A percentile compares a stretch with the other conserved stretches of the same genome.
Conservation (phyloP, 169 alveolate species). For the Plasmodium coatneyi region DNA sequence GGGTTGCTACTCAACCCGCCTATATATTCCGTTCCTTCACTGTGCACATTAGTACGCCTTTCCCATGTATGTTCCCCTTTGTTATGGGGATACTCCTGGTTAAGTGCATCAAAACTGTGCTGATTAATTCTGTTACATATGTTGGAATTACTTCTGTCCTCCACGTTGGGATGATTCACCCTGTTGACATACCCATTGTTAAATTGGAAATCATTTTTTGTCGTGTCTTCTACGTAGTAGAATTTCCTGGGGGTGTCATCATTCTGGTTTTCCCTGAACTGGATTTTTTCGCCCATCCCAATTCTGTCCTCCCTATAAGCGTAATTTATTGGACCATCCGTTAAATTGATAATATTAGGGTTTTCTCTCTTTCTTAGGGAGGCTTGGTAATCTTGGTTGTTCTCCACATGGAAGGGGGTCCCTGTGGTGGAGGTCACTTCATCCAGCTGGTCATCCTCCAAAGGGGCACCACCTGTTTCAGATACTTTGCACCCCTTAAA, state of each 20-base stretch:
- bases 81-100: neutral
- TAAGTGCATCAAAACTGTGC: neutral
- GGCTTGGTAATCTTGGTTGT: neutral
- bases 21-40: neutral
- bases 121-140: conserved; percentile 5
- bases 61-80: neutral
- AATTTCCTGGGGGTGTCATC: neutral
- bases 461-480: neutral
- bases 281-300: neutral
- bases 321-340: neutral
- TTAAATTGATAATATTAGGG: neutral
- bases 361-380: neutral
- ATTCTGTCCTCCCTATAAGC: neutral
- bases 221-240: neutral
- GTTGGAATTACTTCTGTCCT: neutral
- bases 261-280: neutral
- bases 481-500: conserved; percentile 25
- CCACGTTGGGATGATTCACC: neutral
- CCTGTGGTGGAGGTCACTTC: neutral
- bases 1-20: neutral
- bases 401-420: neutral
- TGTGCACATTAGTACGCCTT: neutral
- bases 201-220: neutral
- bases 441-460: conserved; percentile 17
- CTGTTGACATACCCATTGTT: neutral